Conservation (phyloP, 1,284 basidiomycete species). For the Xanthoconium separans region DNA sequence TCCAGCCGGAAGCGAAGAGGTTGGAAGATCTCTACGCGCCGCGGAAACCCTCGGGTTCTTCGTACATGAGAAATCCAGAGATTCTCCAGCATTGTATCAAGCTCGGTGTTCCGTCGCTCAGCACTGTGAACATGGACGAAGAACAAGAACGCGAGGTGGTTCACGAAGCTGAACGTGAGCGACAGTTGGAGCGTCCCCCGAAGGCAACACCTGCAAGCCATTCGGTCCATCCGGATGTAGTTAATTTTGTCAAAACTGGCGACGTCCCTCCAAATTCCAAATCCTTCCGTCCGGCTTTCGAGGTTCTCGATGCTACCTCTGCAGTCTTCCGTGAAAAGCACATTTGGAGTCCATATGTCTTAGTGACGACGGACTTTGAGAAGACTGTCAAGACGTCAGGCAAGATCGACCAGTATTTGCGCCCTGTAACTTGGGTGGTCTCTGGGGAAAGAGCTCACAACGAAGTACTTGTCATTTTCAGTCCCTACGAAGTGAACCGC, state of each 20-base stretch:
- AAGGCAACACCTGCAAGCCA: constrained; percentile 25
- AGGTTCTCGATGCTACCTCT: constrained; percentile 13
- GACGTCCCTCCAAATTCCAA: not conserved
- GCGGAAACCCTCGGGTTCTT: not conserved
- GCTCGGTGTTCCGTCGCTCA: constrained; percentile 29
- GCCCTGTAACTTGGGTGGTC: too few relatives aligned
- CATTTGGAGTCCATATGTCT: constrained; percentile 24
- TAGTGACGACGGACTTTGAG: constrained; percentile 35
- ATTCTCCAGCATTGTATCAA: constrained; percentile 28
- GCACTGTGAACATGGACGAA: constrained; percentile 36
- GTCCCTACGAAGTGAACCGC: too few relatives aligned
- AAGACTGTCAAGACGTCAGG: not conserved
- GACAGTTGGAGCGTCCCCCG: constrained; percentile 37
- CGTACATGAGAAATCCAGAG: constrained; percentile 14
- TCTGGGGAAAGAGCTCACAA: too few relatives aligned
- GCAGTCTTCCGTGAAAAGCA: constrained; percentile 2
- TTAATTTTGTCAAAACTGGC: constrained; percentile 27
- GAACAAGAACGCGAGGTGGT: constrained; percentile 51
- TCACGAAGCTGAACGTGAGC: constrained; percentile 44
- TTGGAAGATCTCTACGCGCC: constrained; percentile 39
- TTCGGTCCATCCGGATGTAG: constrained; percentile 20
- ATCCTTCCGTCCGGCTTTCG: constrained; percentile 13
- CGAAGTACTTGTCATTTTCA: too few relatives aligned
- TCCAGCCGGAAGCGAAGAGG: constrained; percentile 39
- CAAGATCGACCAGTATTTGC: too few relatives aligned